A percentile compares a stretch with the other conserved stretches of the same genome.
These are phyloP conservation scores for Brettanomyces custersianus DNA, from an alignment of 805 yeast genomes.

Conservation along the genomic window DNA sequence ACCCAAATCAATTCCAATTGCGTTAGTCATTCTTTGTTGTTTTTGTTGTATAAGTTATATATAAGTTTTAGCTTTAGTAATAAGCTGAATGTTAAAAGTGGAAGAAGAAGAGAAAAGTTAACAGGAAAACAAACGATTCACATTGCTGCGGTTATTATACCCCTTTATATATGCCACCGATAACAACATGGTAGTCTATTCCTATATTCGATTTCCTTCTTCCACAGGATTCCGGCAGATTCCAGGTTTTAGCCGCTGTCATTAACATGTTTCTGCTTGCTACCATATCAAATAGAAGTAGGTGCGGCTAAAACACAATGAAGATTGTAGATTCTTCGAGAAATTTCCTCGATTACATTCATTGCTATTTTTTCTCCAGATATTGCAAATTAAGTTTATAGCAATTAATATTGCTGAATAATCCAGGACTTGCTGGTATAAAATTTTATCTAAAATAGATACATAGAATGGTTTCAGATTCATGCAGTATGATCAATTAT, in stretches of 20 bases:
- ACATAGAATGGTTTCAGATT: too few relatives aligned
- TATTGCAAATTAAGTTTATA: too few relatives aligned
- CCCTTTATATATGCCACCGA: conserved; percentile 1
- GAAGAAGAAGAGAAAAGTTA: background rate
- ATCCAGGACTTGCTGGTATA: too few relatives aligned
- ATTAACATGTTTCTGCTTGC: too few relatives aligned
- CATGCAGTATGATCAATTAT: too few relatives aligned
- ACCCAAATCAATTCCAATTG: conserved; percentile 73
- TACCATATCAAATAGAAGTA: too few relatives aligned
- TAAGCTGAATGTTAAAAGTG: background rate
- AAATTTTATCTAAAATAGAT: too few relatives aligned
- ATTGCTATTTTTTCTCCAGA: too few relatives aligned
- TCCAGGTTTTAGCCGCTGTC: too few relatives aligned
- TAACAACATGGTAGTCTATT: background rate
- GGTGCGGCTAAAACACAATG: background rate
- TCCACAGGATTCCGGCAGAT: background rate
- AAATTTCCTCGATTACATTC: too few relatives aligned
- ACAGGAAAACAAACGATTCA: background rate
- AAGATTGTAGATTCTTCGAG: background rate
- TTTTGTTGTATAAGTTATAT: background rate
- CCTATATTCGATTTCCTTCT: background rate
- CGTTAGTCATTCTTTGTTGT: conserved; percentile 24
- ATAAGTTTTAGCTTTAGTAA: background rate
- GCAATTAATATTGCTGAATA: too few relatives aligned
- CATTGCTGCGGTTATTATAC: too few relatives aligned